phyloP scores from a whole-genome alignment of 176 grass and related monocot species.

The Rhipidocladum racemiflorum region DNA sequence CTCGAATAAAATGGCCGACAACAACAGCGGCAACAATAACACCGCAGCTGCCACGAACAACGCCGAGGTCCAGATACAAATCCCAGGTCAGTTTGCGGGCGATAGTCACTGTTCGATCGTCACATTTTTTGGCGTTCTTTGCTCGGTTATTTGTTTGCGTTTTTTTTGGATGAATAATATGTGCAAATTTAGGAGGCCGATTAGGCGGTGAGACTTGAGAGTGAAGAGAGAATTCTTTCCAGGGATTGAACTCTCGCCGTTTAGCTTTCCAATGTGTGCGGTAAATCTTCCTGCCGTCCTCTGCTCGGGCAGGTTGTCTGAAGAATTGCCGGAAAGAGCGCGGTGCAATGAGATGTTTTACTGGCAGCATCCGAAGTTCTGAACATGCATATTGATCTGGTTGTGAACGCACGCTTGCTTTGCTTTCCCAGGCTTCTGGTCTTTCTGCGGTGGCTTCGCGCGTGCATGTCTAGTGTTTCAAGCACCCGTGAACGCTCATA shows the following conservation, averaged over 20 bases:
- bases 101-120: background rate
- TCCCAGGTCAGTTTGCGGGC: conserved; percentile 22
- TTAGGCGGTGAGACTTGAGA: background rate
- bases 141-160: background rate
- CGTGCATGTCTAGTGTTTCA: background rate
- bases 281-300: background rate
- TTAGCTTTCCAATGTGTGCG: background rate
- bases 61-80: conserved; percentile 49
- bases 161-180: background rate
- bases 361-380: background rate
- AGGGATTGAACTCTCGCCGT: background rate
- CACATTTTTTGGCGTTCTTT: background rate
- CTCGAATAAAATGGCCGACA: conserved; percentile 38
- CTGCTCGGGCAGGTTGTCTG: background rate
- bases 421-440: background rate
- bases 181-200: background rate
- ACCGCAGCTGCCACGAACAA: background rate
- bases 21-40: conserved; percentile 2
- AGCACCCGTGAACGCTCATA: background rate
- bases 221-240: background rate
- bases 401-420: background rate
- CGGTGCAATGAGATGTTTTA: background rate
- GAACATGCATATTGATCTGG: background rate
- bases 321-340: background rate
- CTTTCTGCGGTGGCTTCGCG: no score